phyloP scores from a whole-genome alignment of 305 asterid species.

The Caryopteris hybrid region DNA sequence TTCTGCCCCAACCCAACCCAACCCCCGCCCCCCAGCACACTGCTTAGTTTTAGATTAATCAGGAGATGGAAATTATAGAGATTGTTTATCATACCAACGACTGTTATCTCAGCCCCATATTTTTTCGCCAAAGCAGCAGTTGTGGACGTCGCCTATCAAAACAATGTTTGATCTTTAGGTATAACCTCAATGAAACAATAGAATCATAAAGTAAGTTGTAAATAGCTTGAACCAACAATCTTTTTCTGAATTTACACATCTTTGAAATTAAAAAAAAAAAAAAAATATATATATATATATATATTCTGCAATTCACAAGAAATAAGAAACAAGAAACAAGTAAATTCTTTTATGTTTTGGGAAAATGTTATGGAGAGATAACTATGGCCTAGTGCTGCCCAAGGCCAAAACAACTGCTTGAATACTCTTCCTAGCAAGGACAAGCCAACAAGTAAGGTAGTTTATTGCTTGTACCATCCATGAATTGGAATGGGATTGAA shows the following conservation, averaged over 20 bases:
- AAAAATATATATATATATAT: too few species aligned
- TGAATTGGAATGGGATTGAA: neutral
- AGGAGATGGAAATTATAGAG: neutral
- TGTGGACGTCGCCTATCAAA: slow-evolving; percentile 75
- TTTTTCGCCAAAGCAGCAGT: slow-evolving; percentile 92
- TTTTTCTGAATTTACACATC: too few species aligned
- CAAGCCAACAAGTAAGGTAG: neutral
- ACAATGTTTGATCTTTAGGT: slow-evolving; percentile 8
- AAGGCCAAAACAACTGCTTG: neutral
- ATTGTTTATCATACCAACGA: slow-evolving; percentile 52
- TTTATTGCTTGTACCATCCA: neutral
- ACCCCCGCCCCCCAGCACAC: neutral
- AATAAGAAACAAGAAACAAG: neutral
- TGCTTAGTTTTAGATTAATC: neutral
- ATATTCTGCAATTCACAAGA: neutral
- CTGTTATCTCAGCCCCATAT: slow-evolving; percentile 94
- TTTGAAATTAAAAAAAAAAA: too few species aligned
- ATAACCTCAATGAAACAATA: neutral
- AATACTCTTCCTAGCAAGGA: neutral
- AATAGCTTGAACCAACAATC: neutral
- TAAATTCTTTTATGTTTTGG: neutral
- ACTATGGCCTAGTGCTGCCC: neutral
- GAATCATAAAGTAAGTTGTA: neutral
- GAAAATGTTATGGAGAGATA: neutral
- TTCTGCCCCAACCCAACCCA: neutral